Percentiles rank a stretch among this genome's conserved stretches.
phyloP scores from a whole-genome alignment of 1,139 yeast genomes.

The Yamadazyma buinensis region DNA sequence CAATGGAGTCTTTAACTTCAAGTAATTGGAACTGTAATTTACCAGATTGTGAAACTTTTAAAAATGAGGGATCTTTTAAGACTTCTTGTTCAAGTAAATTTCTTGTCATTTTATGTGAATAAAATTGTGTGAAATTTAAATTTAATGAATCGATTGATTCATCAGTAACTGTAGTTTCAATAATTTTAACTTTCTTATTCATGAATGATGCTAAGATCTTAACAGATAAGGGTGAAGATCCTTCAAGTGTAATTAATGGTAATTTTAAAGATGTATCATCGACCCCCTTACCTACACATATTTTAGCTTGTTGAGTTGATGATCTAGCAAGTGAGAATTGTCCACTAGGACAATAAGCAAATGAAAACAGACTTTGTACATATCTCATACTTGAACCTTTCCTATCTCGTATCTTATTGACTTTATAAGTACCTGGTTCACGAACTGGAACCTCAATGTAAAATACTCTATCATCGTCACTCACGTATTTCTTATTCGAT shows the following conservation, averaged over 20 bases:
- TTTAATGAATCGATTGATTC: constrained; percentile 12
- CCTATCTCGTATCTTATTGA: constrained; percentile 62
- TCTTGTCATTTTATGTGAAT: constrained; percentile 23
- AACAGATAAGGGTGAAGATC: constrained; percentile 73
- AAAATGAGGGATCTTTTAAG: constrained; percentile 20
- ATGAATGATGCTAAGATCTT: constrained; percentile 56
- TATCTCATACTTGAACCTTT: constrained; percentile 63
- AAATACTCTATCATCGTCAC: constrained; percentile 31
- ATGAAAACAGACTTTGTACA: constrained; percentile 58
- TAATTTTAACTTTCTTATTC: constrained; percentile 31
- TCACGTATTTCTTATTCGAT: constrained; percentile 18
- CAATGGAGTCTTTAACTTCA: constrained; percentile 70
- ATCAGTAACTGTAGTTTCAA: constrained; percentile 20
- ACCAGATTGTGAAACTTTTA: constrained; percentile 45
- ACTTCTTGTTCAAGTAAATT: constrained; percentile 36
- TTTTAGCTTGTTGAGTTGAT: constrained; percentile 15
- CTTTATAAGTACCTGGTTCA: constrained; percentile 70
- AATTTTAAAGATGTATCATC: constrained; percentile 38
- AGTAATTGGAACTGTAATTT: constrained; percentile 61
- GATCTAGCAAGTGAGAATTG: constrained; percentile 35
- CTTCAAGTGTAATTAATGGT: constrained; percentile 53
- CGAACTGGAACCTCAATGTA: constrained; percentile 57
- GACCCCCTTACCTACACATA: constrained; percentile 48
- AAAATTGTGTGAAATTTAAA: constrained; percentile 9
- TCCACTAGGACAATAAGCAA: constrained; percentile 79